Conservation (phyloP, 768 basidiomycete genomes). For the Suillus occidentalis region DNA sequence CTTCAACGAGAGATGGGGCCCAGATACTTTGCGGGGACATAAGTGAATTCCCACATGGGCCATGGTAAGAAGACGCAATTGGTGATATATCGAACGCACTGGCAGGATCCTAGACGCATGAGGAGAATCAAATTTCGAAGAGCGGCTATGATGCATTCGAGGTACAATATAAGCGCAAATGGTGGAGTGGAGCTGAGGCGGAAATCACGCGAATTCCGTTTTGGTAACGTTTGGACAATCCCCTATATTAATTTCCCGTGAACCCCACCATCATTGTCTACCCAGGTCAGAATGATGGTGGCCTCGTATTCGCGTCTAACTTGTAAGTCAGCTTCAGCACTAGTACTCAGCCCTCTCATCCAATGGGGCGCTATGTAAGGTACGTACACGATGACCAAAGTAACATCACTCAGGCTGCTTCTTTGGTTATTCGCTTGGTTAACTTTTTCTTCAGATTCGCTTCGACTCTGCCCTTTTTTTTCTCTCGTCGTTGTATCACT, state of each 20-base stretch:
- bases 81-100: no score
- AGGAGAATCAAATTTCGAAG: no score
- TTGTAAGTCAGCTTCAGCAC: background rate
- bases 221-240: background rate
- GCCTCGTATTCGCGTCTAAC: background rate
- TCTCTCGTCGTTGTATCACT: background rate
- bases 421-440: background rate
- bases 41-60: no score
- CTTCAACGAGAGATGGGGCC: no score
- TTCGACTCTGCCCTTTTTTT: background rate
- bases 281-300: background rate
- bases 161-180: background rate
- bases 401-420: background rate
- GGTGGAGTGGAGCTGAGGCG: no score
- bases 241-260: background rate
- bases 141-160: no score
- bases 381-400: background rate
- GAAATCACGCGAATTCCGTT: background rate
- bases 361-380: background rate
- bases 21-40: no score
- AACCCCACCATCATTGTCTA: background rate
- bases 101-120: no score
- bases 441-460: background rate
- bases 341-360: no score
- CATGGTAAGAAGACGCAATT: no score